Conservation (phyloP, 176 grass and related monocot species). For the Lolium rigidum region DNA sequence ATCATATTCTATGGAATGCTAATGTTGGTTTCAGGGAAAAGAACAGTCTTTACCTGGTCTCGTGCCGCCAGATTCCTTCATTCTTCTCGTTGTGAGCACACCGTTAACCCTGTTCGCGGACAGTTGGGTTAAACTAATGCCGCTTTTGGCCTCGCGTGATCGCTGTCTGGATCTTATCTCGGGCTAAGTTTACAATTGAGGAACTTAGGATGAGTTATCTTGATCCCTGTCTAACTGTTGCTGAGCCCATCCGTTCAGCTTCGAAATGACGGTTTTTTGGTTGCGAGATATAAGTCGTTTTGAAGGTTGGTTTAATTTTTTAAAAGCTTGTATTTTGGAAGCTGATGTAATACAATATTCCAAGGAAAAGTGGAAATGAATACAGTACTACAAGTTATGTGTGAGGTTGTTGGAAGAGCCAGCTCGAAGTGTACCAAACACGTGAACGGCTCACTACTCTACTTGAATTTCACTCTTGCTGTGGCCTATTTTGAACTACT, state of each 20-base stretch:
- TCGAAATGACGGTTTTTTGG: not conserved
- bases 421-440: slow-evolving; percentile 18
- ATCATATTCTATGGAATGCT: slow-evolving; percentile 10
- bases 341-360: too few relatives aligned
- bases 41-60: slow-evolving; percentile 30
- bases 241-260: not conserved
- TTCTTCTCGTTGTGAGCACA: slow-evolving; percentile 56
- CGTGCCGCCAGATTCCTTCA: slow-evolving; percentile 52
- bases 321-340: too few relatives aligned
- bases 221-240: not conserved
- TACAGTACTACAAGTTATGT: not conserved
- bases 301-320: too few relatives aligned
- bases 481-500: not conserved
- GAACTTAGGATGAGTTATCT: not conserved
- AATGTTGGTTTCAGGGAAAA: slow-evolving; percentile 35
- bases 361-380: not conserved
- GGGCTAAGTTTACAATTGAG: not conserved
- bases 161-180: not conserved
- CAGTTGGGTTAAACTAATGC: slow-evolving; percentile 1
- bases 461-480: slow-evolving; percentile 18
- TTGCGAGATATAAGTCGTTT: too few relatives aligned
- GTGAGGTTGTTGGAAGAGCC: not conserved
- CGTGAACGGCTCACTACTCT: not conserved
- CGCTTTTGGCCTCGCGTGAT: slow-evolving; percentile 25
- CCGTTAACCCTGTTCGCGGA: not conserved